These are phyloP conservation scores for Epichloe coenophiala DNA, from an alignment of 2,329 filamentous ascomycete genomes.

Conservation along the genomic window DNA sequence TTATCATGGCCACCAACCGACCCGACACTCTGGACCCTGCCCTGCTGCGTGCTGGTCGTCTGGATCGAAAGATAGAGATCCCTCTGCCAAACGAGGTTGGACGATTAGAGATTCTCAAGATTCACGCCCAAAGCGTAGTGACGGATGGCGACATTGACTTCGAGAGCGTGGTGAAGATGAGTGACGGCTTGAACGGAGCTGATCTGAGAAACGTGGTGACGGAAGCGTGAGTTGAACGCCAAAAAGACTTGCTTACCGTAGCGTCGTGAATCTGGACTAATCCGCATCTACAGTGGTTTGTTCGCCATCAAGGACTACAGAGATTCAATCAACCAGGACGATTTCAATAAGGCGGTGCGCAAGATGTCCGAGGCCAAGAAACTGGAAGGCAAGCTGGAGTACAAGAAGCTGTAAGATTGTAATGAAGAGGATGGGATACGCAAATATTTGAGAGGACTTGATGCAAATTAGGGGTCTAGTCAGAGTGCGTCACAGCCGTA, in stretches of 20 bases:
- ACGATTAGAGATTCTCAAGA: conserved; percentile 93
- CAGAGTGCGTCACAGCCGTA: not conserved
- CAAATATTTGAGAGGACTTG: not conserved
- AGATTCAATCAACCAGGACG: conserved; percentile 92
- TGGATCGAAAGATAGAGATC: conserved; percentile 97
- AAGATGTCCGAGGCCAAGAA: conserved; percentile 98
- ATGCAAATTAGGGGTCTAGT: not conserved
- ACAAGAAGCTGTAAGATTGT: conserved; percentile 70
- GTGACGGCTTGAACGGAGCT: conserved; percentile 91
- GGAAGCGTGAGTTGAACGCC: conserved; percentile 66
- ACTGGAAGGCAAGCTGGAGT: conserved; percentile 93
- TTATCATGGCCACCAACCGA: conserved; percentile 99
- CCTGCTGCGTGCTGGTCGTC: conserved; percentile 76
- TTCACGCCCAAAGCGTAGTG: conserved; percentile 75
- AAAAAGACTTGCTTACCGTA: not conserved
- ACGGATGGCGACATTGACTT: conserved; percentile 95
- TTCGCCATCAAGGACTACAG: conserved; percentile 98
- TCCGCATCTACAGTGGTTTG: conserved; percentile 48
- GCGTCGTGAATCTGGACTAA: not conserved
- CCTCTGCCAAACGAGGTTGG: conserved; percentile 94
- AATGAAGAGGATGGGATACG: not conserved
- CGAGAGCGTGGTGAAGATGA: conserved; percentile 99
- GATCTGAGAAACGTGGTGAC: conserved; percentile 97
- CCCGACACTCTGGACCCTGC: conserved; percentile 93
- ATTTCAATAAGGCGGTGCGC: conserved; percentile 97